These are phyloP conservation scores for Candida ovalis DNA, from an alignment of 805 yeast species.

Conservation along the genomic window DNA sequence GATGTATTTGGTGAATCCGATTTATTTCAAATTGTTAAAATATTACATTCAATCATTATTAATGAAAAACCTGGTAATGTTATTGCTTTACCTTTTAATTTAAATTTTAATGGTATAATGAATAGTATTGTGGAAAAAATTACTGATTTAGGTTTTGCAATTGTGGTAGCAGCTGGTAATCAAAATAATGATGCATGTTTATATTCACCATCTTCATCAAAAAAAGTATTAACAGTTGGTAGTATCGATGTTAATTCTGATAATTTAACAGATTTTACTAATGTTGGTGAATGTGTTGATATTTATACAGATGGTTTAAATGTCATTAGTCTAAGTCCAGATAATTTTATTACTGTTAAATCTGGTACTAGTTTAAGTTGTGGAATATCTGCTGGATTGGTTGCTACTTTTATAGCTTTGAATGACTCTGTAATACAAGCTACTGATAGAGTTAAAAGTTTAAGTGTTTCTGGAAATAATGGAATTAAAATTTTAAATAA, in stretches of 20 bases:
- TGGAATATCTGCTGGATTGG: slow-evolving; percentile 42
- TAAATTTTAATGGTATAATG: slow-evolving; percentile 42
- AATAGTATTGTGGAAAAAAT: slow-evolving; percentile 29
- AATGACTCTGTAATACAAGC: slow-evolving; percentile 36
- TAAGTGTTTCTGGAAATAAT: background rate
- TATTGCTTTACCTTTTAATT: slow-evolving; percentile 35
- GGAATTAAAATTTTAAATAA: slow-evolving; percentile 17
- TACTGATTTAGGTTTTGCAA: slow-evolving; percentile 37
- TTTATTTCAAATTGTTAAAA: slow-evolving; percentile 32
- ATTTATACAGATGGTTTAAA: slow-evolving; percentile 47
- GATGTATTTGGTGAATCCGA: slow-evolving; percentile 35
- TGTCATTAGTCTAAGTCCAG: slow-evolving; percentile 36
- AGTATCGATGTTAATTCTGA: slow-evolving; percentile 35
- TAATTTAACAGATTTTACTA: slow-evolving; percentile 35
- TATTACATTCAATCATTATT: slow-evolving; percentile 25
- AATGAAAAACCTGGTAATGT: slow-evolving; percentile 32
- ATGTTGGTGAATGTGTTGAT: slow-evolving; percentile 53
- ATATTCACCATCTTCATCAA: slow-evolving; percentile 44
- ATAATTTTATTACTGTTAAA: slow-evolving; percentile 27
- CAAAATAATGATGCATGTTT: slow-evolving; percentile 40
- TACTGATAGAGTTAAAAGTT: slow-evolving; percentile 22
- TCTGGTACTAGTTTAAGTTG: slow-evolving; percentile 52
- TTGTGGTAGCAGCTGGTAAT: slow-evolving; percentile 51
- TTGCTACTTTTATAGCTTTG: slow-evolving; percentile 41
- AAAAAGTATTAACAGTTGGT: slow-evolving; percentile 38